Evolutionary conservation across 2,329 filamentous ascomycete genomes (phyloP), one percentile per base, ranked within the genome.

Genomic region (Cadophora sp.): DNA sequence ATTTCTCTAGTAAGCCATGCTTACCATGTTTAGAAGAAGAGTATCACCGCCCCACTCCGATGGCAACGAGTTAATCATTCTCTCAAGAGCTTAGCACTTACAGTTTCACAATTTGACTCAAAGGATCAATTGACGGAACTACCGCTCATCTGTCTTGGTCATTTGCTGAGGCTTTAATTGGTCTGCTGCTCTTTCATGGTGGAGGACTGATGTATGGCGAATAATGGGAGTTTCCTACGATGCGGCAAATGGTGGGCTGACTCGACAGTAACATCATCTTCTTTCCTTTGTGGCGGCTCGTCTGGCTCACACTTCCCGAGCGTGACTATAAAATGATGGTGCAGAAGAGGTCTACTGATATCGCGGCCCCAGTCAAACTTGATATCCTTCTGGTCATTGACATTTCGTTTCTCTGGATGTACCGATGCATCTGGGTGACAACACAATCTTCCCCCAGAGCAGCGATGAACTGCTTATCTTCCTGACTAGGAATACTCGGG

Each of bases 211-310:
- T n/a, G n/a, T n/a, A n/a, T n/a, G n/a, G n/a, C n/a, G n/a, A n/a
- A n/a, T n/a, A n/a, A n/a, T n/a, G n/a, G n/a, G n/a, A 16, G 27
- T 24, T 29, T 19, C 50, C 5, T 53, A 12, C 3, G 11, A n/a
- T 11, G 50, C 24, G 14, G 50, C 62, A 29, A 64, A 64, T 31
- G 62, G 62, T 2, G 62, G 62, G n/a, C 56, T 56, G 1, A 64
- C 62, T 24, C n/a, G 46, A 50, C n/a, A 8, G 19, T n/a, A 24
- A 50, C 31, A 34, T 34, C 31, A 11, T 34, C 31, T 6, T 34
- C 11, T 34, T 11, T 34, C 31, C 31, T 5, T 34, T 11, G 31
- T 5, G 31, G 31, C 11, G 5, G 46, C 11, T 50, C 11, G 4
- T 22, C 7, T 8, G 6, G 3, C 11, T 50, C 3, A 24, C 16